phyloP scores from a whole-genome alignment of 75 land plant genomes.

The Selaginella moellendorffii region DNA sequence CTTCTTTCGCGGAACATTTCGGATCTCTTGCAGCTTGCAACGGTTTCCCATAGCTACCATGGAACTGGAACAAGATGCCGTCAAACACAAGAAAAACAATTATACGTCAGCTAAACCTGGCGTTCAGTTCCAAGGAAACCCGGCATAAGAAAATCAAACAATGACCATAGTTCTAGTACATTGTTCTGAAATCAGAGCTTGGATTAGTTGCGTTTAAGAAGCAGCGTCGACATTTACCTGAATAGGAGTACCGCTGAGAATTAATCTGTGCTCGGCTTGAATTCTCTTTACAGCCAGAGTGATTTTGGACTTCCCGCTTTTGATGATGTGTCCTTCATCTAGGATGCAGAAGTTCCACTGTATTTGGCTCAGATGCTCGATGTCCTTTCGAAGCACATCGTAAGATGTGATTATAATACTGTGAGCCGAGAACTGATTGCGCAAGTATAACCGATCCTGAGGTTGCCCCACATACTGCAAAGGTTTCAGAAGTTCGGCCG shows the following conservation, averaged over 20 bases:
- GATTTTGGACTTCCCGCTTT: constrained; percentile 79
- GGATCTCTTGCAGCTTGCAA: constrained; percentile 75
- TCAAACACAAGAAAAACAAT: not conserved
- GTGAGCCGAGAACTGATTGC: constrained; percentile 35
- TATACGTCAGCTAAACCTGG: constrained; percentile 36
- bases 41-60: constrained; percentile 87
- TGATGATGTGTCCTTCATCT: constrained; percentile 97
- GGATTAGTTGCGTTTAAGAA: too few species aligned
- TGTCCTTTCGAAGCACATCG: constrained; percentile 86
- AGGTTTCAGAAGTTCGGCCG: constrained; percentile 48
- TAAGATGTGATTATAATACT: constrained; percentile 89
- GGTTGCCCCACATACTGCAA: constrained; percentile 83
- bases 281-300: constrained; percentile 77
- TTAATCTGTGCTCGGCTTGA: constrained; percentile 81
- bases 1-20: constrained; percentile 92
- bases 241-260: constrained; percentile 94
- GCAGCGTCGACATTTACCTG: too few species aligned
- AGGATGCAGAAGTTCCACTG: constrained; percentile 89
- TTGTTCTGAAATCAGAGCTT: constrained; percentile 63
- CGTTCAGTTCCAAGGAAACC: constrained; percentile 97
- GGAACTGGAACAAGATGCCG: constrained; percentile 45
- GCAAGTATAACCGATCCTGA: constrained; percentile 50
- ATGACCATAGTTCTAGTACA: constrained; percentile 95
- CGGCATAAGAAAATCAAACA: constrained; percentile 99
- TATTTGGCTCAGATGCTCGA: constrained; percentile 51